Conservation (phyloP, 2,329 filamentous ascomycete species). For the Diaporthe eres region DNA sequence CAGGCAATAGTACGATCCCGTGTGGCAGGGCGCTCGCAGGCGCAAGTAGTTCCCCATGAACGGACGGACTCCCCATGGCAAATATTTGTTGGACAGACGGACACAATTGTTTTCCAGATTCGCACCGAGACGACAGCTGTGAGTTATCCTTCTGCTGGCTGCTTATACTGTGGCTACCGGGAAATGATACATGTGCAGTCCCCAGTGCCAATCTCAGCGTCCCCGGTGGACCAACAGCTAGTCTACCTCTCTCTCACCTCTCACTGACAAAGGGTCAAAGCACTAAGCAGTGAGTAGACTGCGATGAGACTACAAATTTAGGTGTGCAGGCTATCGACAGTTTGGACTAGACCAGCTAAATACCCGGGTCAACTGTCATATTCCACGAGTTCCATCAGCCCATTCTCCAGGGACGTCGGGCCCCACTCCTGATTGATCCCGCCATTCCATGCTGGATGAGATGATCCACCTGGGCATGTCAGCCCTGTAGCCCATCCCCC, state of each 20-base stretch:
- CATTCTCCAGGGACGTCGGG: conserved; percentile 4
- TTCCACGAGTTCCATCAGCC: background rate
- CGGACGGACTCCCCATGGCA: background rate
- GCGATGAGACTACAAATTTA: background rate
- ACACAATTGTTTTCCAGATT: background rate
- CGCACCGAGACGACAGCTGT: background rate
- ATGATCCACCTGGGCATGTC: conserved; percentile 21
- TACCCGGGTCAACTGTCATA: background rate
- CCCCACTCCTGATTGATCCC: conserved; percentile 22
- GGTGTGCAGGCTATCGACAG: background rate
- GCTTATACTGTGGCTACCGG: background rate
- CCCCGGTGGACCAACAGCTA: background rate
- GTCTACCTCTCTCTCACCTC: no score
- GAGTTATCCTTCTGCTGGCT: background rate
- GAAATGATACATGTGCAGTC: background rate
- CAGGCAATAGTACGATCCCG: background rate
- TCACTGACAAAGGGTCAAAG: background rate
- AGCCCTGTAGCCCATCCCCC: conserved; percentile 23
- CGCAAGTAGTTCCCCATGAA: background rate
- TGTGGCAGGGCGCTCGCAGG: background rate
- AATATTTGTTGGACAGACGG: background rate
- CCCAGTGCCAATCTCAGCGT: background rate
- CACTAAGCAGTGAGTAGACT: background rate
- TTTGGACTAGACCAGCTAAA: background rate
- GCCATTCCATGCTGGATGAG: conserved; percentile 32